These are phyloP conservation scores for Toxicodendron radicans DNA, from an alignment of 345 rosid species.

Conservation along the genomic window DNA sequence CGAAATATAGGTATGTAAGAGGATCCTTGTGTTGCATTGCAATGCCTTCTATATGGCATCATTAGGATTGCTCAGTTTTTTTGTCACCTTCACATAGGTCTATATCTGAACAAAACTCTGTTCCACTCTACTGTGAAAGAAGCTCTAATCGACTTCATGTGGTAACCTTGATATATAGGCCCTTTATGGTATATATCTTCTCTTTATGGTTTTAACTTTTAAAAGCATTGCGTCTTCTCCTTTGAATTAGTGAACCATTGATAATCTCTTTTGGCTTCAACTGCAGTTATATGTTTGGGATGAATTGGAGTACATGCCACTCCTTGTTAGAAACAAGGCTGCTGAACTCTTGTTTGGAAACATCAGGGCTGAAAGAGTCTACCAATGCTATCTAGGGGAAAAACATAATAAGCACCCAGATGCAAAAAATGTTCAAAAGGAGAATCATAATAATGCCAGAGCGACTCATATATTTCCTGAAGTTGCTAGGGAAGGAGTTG, in stretches of 20 bases:
- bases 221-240: not conserved
- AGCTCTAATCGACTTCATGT: conserved; percentile 49
- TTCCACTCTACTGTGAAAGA: conserved; percentile 40
- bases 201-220: not conserved
- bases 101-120: conserved; percentile 21
- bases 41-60: not conserved
- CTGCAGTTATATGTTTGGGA: conserved; percentile 61
- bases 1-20: conserved; percentile 30
- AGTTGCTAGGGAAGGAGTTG: not conserved
- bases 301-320: conserved; percentile 47
- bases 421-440: not conserved
- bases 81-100: conserved; percentile 27
- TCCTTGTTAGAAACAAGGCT: conserved; percentile 53
- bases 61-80: not conserved
- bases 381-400: conserved; percentile 16
- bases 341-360: conserved; percentile 59
- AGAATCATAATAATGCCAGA: not conserved
- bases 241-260: not conserved
- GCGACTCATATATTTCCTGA: not conserved
- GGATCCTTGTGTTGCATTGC: not conserved
- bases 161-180: conserved; percentile 48
- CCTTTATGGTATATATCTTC: conserved; percentile 42
- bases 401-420: not conserved
- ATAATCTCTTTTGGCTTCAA: conserved; percentile 10
- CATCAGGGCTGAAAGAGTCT: conserved; percentile 48